These are phyloP conservation scores for Prunus campanulata DNA, from an alignment of 306 rosid species.

Conservation along the genomic window DNA sequence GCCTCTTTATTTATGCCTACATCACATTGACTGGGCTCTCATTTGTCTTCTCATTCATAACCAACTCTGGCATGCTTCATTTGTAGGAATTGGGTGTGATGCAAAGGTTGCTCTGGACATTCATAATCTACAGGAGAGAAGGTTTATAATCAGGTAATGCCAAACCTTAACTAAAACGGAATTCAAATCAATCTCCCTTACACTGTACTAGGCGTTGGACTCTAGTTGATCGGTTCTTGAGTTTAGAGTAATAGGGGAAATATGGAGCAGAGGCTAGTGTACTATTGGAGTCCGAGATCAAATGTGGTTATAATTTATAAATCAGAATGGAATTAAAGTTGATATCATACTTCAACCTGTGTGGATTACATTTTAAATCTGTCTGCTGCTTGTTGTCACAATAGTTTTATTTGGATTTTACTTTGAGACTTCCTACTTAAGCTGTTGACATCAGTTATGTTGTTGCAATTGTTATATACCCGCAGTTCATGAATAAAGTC, in stretches of 20 bases:
- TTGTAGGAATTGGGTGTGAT: constrained; percentile 94
- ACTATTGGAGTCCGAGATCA: neutral
- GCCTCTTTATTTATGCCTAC: neutral
- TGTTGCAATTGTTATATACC: constrained; percentile 5
- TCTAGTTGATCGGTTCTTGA: neutral
- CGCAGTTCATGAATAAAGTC: constrained; percentile 99
- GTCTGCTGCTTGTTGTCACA: neutral
- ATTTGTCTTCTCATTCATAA: constrained; percentile 14
- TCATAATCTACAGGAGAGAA: constrained; percentile 95
- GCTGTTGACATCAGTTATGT: neutral
- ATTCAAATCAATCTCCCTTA: neutral
- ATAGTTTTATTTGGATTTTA: neutral
- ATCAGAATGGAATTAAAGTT: neutral
- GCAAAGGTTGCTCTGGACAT: constrained; percentile 99
- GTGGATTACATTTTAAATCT: neutral
- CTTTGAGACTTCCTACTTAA: neutral
- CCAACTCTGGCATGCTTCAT: constrained; percentile 25
- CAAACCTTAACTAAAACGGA: neutral
- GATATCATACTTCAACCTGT: neutral
- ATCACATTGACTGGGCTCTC: neutral
- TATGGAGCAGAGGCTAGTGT: no score
- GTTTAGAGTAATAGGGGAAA: neutral
- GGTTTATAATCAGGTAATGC: constrained; percentile 88
- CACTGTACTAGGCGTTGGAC: neutral
- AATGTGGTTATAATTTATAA: neutral